Evolutionary conservation across 768 basidiomycete genomes (phyloP).

Genomic region (Suillus americanus): DNA sequence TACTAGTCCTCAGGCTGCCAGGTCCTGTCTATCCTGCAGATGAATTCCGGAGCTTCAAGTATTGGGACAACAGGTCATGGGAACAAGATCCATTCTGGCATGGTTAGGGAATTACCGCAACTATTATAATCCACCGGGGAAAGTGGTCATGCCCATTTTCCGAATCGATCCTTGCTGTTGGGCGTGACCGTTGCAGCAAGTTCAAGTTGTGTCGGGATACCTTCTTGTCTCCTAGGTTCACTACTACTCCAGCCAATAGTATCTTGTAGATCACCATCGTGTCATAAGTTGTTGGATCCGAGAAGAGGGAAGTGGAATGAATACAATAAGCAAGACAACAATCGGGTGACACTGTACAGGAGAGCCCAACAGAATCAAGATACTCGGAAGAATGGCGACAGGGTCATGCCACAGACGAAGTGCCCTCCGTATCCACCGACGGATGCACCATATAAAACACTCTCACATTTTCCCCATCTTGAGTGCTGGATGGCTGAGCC

Average conservation of each 20-base stretch:
- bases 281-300: background rate
- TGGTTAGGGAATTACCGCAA: background rate
- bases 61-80: background rate
- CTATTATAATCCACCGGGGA: background rate
- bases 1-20: background rate
- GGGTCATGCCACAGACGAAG: conserved; percentile 31
- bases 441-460: conserved; percentile 92
- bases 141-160: background rate
- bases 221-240: background rate
- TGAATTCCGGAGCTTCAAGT: background rate
- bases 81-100: background rate
- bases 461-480: conserved; percentile 58
- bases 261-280: background rate
- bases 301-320: background rate
- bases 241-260: background rate
- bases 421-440: conserved; percentile 70
- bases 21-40: background rate
- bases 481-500: conserved; percentile 46
- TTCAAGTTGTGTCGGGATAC: background rate
- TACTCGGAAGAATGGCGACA: background rate
- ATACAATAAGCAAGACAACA: conserved; percentile 1
- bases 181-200: background rate
- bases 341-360: background rate
- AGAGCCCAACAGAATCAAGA: background rate
- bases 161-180: background rate